phyloP scores from a whole-genome alignment of 495 filamentous ascomycete species.

The Aspergillus indologenus region DNA sequence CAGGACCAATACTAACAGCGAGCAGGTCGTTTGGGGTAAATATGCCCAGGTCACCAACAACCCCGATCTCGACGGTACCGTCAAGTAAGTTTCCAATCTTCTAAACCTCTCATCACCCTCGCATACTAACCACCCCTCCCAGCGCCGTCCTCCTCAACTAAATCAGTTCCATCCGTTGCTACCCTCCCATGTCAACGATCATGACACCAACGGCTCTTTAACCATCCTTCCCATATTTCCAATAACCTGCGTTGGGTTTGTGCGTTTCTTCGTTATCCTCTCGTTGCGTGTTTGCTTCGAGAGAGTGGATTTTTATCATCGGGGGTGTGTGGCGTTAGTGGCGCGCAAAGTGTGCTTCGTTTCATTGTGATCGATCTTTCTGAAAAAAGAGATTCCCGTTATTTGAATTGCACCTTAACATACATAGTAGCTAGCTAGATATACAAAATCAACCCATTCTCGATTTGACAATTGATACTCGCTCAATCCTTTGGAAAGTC shows the following conservation, averaged over 20 bases:
- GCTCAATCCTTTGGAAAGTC: too few species aligned
- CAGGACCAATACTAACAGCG: neutral
- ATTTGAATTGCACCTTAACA: neutral
- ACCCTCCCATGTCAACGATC: neutral
- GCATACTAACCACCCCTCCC: neutral
- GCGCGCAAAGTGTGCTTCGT: constrained; percentile 3
- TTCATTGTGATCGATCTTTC: neutral
- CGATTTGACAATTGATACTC: too few species aligned
- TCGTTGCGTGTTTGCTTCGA: neutral
- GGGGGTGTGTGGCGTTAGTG: constrained; percentile 5
- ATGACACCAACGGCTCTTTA: constrained; percentile 1
- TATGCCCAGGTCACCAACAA: constrained; percentile 75
- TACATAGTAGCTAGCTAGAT: neutral
- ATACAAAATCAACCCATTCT: too few species aligned
- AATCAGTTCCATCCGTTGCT: constrained; percentile 1
- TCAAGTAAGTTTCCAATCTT: constrained; percentile 48
- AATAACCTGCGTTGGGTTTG: neutral
- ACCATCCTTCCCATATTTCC: neutral
- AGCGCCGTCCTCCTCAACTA: constrained; percentile 18
- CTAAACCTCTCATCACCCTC: neutral
- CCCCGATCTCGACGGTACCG: constrained; percentile 74
- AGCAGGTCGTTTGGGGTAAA: constrained; percentile 72
- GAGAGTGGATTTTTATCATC: constrained; percentile 1
- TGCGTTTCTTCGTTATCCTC: neutral
- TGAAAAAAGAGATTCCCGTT: neutral